A percentile compares a stretch with the other conserved stretches of the same genome.
These are phyloP conservation scores for Apocynum venetum DNA, from an alignment of 257 asterid genomes.

Conservation along the genomic window DNA sequence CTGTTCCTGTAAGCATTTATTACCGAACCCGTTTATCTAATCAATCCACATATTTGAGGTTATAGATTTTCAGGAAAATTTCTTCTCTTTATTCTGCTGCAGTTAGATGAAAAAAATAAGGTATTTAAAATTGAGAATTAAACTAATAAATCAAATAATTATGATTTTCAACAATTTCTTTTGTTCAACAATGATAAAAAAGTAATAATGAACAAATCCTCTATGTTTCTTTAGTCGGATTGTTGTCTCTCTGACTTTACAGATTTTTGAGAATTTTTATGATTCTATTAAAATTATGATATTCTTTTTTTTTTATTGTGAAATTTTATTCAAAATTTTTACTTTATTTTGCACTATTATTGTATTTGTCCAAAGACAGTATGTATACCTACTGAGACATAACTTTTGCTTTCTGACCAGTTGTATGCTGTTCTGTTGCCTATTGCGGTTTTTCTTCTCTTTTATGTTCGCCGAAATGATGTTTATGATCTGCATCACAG, in stretches of 20 bases:
- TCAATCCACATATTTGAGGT: neutral
- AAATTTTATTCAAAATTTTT: too few species aligned
- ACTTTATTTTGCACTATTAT: neutral
- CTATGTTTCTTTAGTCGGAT: neutral
- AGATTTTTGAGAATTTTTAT: too few species aligned
- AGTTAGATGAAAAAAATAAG: neutral
- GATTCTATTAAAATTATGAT: too few species aligned
- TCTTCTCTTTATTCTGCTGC: neutral
- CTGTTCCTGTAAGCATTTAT: conserved; percentile 70
- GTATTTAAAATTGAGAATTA: too few species aligned
- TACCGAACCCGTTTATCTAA: neutral
- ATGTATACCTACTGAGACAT: conserved; percentile 11
- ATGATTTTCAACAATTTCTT: neutral
- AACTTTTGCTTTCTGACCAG: conserved; percentile 30
- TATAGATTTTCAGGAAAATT: neutral
- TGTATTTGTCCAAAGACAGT: neutral
- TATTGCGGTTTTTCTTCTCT: conserved; percentile 49
- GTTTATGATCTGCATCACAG: conserved; percentile 81
- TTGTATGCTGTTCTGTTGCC: conserved; percentile 71
- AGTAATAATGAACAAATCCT: neutral
- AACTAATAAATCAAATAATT: neutral
- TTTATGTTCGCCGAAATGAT: conserved; percentile 63
- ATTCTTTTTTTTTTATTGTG: too few species aligned
- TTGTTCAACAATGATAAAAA: neutral
- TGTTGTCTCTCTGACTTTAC: too few species aligned